Percentiles rank a stretch among this genome's conserved stretches.
Evolutionary conservation across 306 rosid genomes (phyloP).

Genomic region (Vigna nakashimae): DNA sequence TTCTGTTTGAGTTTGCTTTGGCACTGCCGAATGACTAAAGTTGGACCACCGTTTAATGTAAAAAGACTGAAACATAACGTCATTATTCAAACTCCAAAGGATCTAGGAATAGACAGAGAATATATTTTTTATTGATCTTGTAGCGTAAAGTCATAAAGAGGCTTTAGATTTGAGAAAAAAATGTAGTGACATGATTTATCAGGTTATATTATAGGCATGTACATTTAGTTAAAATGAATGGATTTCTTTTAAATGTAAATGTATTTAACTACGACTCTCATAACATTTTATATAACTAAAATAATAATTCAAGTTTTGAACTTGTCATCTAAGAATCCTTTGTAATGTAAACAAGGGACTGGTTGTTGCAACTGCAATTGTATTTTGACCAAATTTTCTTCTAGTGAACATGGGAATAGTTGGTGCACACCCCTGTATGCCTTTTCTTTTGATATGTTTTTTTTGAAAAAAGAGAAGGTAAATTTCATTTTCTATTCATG

Average conservation of each 20-base stretch:
- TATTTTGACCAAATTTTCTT: neutral
- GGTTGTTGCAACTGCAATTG: constrained; percentile 8
- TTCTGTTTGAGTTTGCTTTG: constrained; percentile 1
- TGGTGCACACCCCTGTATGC: neutral
- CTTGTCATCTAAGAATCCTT: neutral
- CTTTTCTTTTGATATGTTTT: constrained; percentile 4
- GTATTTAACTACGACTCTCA: neutral
- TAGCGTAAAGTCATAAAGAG: neutral
- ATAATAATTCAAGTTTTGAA: neutral
- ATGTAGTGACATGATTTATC: neutral
- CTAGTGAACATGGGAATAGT: neutral
- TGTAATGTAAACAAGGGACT: neutral
- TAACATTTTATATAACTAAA: neutral
- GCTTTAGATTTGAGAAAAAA: neutral
- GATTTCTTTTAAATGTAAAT: neutral
- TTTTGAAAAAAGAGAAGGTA: neutral
- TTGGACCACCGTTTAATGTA: constrained; percentile 16
- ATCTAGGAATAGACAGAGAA: constrained; percentile 10
- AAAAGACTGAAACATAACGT: neutral
- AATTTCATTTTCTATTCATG: neutral
- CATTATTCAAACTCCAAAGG: constrained; percentile 14
- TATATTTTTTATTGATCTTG: constrained; percentile 3
- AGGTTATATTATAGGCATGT: neutral
- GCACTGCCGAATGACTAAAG: neutral
- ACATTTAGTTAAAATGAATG: neutral